These are phyloP conservation scores for Coniosporium tulheliwenetii DNA, from an alignment of 2,329 filamentous ascomycete genomes.

Conservation along the genomic window DNA sequence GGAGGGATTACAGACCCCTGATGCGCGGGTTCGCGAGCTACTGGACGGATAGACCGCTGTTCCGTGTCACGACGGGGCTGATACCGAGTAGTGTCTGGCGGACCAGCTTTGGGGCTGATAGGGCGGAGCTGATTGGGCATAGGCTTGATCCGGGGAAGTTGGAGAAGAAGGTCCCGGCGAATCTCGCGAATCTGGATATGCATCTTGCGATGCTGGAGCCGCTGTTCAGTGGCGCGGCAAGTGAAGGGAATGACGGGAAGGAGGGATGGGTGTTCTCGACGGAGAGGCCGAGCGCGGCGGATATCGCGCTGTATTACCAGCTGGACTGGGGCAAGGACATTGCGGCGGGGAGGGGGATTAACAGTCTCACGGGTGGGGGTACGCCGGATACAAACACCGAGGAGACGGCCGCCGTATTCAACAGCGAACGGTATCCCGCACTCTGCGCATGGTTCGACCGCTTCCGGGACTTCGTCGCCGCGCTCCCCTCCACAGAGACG, in stretches of 20 bases:
- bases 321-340: slow-evolving; percentile 23
- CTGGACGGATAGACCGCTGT: slow-evolving; percentile 24
- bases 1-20: slow-evolving; percentile 17
- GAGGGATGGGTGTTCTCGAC: slow-evolving; percentile 20
- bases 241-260: not conserved
- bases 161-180: slow-evolving; percentile 21
- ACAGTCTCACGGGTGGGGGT: slow-evolving; percentile 20
- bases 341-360: slow-evolving; percentile 15
- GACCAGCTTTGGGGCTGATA: slow-evolving; percentile 21
- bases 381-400: slow-evolving; percentile 12
- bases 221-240: slow-evolving; percentile 9
- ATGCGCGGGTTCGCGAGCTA: slow-evolving; percentile 24
- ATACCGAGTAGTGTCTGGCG: slow-evolving; percentile 24
- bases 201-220: slow-evolving; percentile 20
- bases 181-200: slow-evolving; percentile 19
- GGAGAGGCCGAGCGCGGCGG: slow-evolving; percentile 16
- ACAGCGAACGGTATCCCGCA: slow-evolving; percentile 18
- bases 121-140: slow-evolving; percentile 23
- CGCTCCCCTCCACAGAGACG: slow-evolving; percentile 13
- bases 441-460: slow-evolving; percentile 19
- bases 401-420: slow-evolving; percentile 16
- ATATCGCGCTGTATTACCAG: slow-evolving; percentile 23
- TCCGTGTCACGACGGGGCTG: slow-evolving; percentile 22
- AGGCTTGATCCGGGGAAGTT: slow-evolving; percentile 20
- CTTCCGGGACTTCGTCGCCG: slow-evolving; percentile 16